Evolutionary conservation across 2,329 filamentous ascomycete genomes (phyloP), one percentile per base, ranked within the genome.

Genomic region (Claviceps citrina): DNA sequence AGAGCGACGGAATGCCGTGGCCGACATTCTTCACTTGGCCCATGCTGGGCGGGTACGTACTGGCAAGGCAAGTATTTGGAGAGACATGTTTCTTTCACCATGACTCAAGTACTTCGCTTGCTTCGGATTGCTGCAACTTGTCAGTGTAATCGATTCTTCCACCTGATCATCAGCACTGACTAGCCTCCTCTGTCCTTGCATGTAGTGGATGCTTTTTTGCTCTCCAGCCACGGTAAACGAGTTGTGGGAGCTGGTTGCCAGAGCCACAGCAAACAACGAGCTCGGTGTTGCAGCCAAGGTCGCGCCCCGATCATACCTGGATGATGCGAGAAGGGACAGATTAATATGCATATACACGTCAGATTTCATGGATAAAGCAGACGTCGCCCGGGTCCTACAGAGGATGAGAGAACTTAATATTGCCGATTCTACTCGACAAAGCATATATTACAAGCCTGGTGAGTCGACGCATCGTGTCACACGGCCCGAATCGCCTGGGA

Each of bases 371-470:
- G 76, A 93, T 52, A 66, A 62, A 38, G 62, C 67, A 4, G 84
- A 93, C 53, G 71, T 93, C 5, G 67, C 65, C 22, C 68, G 81
- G 32, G 81, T 93, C 4, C 61, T 89, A 30, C 53, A 64, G 43
- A 70, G 65, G 47, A 57, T 93, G 45, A 68, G 70, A 38, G 65
- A 76, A 41, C 62, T 86, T 43, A 75, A 70, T 7, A 60, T 91
- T 28, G 65, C 80, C 38, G 63, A 64, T 26, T 44, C 54, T 16
- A 58, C 47, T 36, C 57, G 57, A 4, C 63, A 61, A 34, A 61
- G 66, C 1, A 76, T 91, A 37, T 89, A 84, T 55, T 93, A 93
- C 62, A 93, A 93, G 53, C 72, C 71, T 49, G 78, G 81, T 70
- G 54, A 65, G 56, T 73, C 5, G 15, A 26, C 8, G 10, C 13